A percentile compares a stretch with the other conserved stretches of the same genome.
These are phyloP conservation scores for Apiospora marii DNA, from an alignment of 2,329 filamentous ascomycete species.

Conservation along the genomic window DNA sequence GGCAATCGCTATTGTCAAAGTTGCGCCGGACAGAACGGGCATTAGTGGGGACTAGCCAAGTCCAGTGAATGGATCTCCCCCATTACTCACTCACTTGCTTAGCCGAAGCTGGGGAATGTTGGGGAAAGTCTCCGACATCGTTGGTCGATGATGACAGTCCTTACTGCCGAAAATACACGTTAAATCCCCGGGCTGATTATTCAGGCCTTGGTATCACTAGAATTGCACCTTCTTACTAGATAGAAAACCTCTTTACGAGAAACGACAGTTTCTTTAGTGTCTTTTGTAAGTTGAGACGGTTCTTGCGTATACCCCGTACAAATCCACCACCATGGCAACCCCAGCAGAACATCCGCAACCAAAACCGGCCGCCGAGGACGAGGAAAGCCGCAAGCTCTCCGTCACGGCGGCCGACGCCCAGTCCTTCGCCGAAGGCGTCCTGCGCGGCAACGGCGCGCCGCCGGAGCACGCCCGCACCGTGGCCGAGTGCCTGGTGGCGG, in stretches of 20 bases:
- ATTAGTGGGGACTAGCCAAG: neutral
- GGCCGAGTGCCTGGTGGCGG: constrained; percentile 73
- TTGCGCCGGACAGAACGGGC: neutral
- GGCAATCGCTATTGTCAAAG: neutral
- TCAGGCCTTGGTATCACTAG: too few species aligned
- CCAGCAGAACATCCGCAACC: neutral
- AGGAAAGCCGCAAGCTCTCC: constrained; percentile 38
- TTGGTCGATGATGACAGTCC: neutral
- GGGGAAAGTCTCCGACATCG: neutral
- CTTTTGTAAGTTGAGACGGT: neutral
- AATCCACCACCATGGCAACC: neutral
- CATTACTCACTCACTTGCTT: neutral
- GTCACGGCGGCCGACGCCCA: constrained; percentile 50
- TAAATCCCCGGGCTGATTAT: neutral
- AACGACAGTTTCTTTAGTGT: neutral
- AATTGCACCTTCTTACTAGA: neutral
- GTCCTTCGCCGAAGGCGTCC: constrained; percentile 61
- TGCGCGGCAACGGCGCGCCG: constrained; percentile 68
- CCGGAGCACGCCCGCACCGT: constrained; percentile 66
- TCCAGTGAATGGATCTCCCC: neutral
- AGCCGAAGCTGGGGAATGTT: constrained; percentile 16
- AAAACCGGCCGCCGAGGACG: neutral
- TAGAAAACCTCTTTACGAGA: neutral
- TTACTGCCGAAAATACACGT: neutral
- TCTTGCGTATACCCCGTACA: neutral